Evolutionary conservation across 345 rosid genomes (phyloP).

Genomic region (Citrus hindsii): DNA sequence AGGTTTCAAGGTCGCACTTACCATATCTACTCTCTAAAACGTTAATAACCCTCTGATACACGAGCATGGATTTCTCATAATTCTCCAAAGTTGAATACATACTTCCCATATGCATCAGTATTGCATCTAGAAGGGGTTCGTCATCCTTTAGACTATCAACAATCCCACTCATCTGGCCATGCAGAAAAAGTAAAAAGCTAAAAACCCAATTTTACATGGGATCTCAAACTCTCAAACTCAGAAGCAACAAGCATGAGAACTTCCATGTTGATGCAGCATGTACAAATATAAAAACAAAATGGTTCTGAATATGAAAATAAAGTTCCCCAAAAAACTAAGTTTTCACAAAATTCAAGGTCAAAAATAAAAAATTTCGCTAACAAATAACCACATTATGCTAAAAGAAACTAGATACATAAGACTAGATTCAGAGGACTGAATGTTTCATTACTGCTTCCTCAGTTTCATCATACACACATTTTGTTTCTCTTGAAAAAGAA

Average conservation of each 20-base stretch:
- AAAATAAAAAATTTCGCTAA: background rate
- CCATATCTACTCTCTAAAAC: slow-evolving; percentile 60
- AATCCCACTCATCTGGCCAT: slow-evolving; percentile 58
- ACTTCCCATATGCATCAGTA: slow-evolving; percentile 75
- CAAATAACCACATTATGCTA: background rate
- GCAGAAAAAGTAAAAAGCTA: slow-evolving; percentile 10
- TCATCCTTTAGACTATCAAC: slow-evolving; percentile 45
- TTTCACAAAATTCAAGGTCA: background rate
- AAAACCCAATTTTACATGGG: slow-evolving; percentile 3
- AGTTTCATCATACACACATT: background rate
- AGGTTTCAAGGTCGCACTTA: slow-evolving; percentile 17
- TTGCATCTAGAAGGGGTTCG: slow-evolving; percentile 64
- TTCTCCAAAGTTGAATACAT: slow-evolving; percentile 70
- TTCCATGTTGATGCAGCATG: background rate
- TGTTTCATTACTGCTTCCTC: background rate
- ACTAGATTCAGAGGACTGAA: background rate
- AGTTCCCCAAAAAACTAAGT: background rate
- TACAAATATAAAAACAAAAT: background rate
- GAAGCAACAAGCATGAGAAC: background rate
- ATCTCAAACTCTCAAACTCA: background rate
- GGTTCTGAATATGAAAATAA: background rate
- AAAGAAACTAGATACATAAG: background rate
- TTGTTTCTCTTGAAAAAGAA: background rate
- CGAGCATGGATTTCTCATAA: slow-evolving; percentile 54
- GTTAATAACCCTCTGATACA: slow-evolving; percentile 48